Base-by-base conservation (phyloP, 2,329 filamentous ascomycete genomes). In the Aquanectria penicillioides region DNA sequence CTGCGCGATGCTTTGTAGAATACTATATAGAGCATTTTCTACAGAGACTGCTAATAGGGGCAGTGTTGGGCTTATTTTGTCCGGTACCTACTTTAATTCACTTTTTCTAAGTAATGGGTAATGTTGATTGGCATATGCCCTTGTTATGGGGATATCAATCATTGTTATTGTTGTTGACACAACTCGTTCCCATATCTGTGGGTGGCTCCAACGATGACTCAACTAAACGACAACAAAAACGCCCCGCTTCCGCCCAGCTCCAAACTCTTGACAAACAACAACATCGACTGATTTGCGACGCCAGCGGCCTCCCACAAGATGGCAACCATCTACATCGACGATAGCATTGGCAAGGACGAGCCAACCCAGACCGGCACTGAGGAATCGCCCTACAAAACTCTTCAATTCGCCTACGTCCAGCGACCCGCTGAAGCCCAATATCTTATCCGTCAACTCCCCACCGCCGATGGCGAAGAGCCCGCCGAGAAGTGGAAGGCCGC, bases 381-480 rank as follows among this genome's bases (percentile, higher is more conserved):
- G 74, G 78, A 82, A 59, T 84, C 88, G 64, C 93, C 93, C 48
- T 97, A 89, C 86, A 94, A 96, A 81, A 87, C 90, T 22, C 85
- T 97, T 40, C 82, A 89, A 65, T 88, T 89, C 73, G 93, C 93
- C 61, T 91, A 92, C 77, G 83, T 93, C 71, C 71, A 71, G 46
- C 70, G 67, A 51, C 69, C 67, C 50, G 66, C 71, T 44, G 68
- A 74, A 50, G 58, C 62, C 44, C 68, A 74, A 50, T 74, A 74
- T 49, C 71, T 68, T 37, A 59, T 57, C 20, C 66, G 66, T 57
- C 84, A 89, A 48, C 85, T 87, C 51, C 87, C 87, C 68, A 84
- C 88, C 59, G 82, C 86, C 60, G 83, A 86, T 51, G 25, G 37
- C 38, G 67, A 69, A 52, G 63, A 69, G 64, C 65, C 56, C 9